phyloP scores from a whole-genome alignment of 352 stramenopile genomes.

The Poterioochromonas sp. region DNA sequence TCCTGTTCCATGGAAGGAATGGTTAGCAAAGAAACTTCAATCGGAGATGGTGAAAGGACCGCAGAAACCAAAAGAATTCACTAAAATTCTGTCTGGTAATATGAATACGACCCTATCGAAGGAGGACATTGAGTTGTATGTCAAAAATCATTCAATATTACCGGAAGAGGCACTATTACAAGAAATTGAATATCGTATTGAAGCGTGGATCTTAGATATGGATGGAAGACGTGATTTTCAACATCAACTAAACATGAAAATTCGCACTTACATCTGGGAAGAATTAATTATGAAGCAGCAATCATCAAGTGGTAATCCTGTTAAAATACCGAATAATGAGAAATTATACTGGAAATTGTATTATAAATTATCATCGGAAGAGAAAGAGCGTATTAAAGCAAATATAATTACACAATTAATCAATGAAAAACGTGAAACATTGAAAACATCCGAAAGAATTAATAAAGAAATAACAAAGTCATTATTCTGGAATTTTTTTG shows the following conservation, averaged over 20 bases:
- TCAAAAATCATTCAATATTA: not conserved
- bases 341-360: not conserved
- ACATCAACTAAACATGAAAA: conserved; percentile 17
- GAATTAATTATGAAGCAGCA: not conserved
- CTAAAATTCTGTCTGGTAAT: not conserved
- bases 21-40: conserved; percentile 13
- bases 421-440: not conserved
- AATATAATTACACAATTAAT: not conserved
- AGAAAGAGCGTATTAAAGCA: not conserved
- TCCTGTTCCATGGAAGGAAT: conserved; percentile 3
- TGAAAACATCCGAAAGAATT: not conserved
- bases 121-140: not conserved
- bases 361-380: not conserved
- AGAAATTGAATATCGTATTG: conserved; percentile 3
- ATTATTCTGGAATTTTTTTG: not conserved
- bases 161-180: not conserved
- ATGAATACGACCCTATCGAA: not conserved
- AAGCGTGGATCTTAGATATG: conserved; percentile 18
- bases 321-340: not conserved
- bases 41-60: not conserved
- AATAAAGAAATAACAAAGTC: not conserved
- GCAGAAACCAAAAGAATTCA: not conserved
- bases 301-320: too few species aligned
- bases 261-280: not conserved
- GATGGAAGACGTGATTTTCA: conserved; percentile 25